Base-by-base conservation (phyloP, 1,139 yeast genomes). In the Taphrina communis region DNA sequence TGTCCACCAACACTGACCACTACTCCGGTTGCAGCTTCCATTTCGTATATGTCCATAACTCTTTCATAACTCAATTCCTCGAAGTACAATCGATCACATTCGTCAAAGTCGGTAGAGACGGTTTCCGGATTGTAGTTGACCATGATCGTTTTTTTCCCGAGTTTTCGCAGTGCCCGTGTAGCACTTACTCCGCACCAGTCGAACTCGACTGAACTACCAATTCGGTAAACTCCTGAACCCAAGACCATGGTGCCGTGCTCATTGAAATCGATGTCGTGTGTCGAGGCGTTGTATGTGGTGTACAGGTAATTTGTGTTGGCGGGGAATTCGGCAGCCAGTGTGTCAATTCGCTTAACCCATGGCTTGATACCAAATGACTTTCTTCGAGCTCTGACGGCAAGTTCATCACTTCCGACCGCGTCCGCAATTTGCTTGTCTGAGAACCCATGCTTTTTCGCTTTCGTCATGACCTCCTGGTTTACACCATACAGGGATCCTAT, bases 181-280 rank as follows among this genome's bases (percentile, higher is more conserved):
- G 99, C 89, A 72, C 96, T 86, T 72, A 94, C 99, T 65, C 98
- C 99, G 84, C 99, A 94, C 99, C 99, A 94, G 81, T 94, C 99
- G 76, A 94, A 94, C 81, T 94, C 99, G 71, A 94, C 99, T 36
- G 98, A 93, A 4, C 98, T 93, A 71, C 99, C 99, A 78, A 94
- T 94, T 81, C 99, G 87, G 85, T 94, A 94, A 68, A 94, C 99
- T 82, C 99, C 99, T 12, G 98, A 93, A 69, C 99, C 99, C 74
- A 94, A 84, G 56, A 94, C 99, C 86, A 94, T 83, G 72, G 95
- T 88, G 76, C 99, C 98, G 73, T 90, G 85, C 72, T 93, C 98
- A 76, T 90, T 85, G 77, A 94, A 94, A 55, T 82, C 84, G 70
- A 94, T 88, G 79, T 94, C 99, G 74, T 89, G 88, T 66, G 86